phyloP scores from a whole-genome alignment of 306 rosid genomes.

The Inga oerstediana region DNA sequence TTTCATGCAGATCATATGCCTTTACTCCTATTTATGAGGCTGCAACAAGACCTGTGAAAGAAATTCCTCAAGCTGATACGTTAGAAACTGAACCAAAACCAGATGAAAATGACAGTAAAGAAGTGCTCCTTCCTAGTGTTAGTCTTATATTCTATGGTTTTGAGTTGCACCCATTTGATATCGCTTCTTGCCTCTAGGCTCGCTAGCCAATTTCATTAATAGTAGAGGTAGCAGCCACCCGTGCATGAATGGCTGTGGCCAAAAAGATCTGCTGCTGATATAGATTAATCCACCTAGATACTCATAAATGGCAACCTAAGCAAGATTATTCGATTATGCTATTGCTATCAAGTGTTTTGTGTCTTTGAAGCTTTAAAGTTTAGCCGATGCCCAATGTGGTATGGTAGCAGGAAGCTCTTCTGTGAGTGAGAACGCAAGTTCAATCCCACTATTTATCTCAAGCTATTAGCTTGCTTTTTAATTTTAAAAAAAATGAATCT shows the following conservation, averaged over 20 bases:
- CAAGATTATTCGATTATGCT: background rate
- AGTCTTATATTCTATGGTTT: constrained; percentile 90
- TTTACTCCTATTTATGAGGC: constrained; percentile 59
- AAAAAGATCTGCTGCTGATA: constrained; percentile 45
- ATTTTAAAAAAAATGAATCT: background rate
- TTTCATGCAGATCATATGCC: constrained; percentile 60
- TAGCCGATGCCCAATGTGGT: background rate
- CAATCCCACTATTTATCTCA: background rate
- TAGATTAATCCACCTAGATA: background rate
- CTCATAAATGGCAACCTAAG: constrained; percentile 22
- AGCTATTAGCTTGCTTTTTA: background rate
- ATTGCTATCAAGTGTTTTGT: background rate
- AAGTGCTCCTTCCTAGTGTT: constrained; percentile 83
- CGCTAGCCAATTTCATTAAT: constrained; percentile 82
- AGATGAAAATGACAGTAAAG: constrained; percentile 81
- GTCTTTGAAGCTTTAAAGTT: background rate
- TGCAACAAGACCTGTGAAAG: constrained; percentile 60
- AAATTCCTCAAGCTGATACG: constrained; percentile 44
- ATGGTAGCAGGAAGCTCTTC: background rate
- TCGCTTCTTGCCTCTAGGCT: constrained; percentile 94
- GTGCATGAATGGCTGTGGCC: constrained; percentile 47
- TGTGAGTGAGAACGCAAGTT: background rate
- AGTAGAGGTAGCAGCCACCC: constrained; percentile 80
- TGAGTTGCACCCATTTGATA: constrained; percentile 80
- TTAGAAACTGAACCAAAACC: constrained; percentile 48